Evolutionary conservation across 495 filamentous ascomycete genomes (phyloP).

Genomic region (Penicillium canescens): DNA sequence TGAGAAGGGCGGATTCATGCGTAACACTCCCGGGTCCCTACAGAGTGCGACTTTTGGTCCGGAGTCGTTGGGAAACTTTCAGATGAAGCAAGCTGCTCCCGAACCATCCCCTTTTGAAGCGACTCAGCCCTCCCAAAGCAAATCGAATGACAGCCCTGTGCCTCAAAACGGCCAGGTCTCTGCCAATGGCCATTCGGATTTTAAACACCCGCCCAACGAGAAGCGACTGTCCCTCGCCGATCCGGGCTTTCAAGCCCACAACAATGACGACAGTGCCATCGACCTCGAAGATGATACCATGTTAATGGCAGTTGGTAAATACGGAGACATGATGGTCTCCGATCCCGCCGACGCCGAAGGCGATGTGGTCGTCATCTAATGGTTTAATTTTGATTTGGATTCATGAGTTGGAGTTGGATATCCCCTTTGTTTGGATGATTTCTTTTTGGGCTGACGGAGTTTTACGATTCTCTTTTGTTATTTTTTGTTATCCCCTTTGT

Average conservation of each 20-base stretch:
- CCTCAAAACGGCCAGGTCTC: constrained; percentile 15
- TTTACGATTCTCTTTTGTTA: constrained; percentile 20
- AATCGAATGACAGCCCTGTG: constrained; percentile 8
- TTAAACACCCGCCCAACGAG: constrained; percentile 17
- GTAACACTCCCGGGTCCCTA: constrained; percentile 50
- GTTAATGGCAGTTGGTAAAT: constrained; percentile 50
- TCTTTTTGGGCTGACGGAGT: constrained; percentile 21
- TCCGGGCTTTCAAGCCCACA: constrained; percentile 33
- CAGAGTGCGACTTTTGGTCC: constrained; percentile 41
- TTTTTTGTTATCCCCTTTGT: constrained; percentile 5
- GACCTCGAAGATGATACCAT: constrained; percentile 49
- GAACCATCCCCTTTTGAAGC: constrained; percentile 12
- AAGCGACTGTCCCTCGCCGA: constrained; percentile 31
- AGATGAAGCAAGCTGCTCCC: constrained; percentile 19
- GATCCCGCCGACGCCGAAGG: constrained; percentile 50
- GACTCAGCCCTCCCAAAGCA: constrained; percentile 8
- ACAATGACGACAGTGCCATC: constrained; percentile 51
- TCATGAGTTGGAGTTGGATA: constrained; percentile 25
- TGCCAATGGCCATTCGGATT: constrained; percentile 15
- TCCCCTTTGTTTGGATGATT: constrained; percentile 17
- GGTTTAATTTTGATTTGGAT: constrained; percentile 15
- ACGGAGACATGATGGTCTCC: constrained; percentile 50
- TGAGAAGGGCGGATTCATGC: constrained; percentile 89
- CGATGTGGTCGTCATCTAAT: constrained; percentile 50
- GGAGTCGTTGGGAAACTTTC: constrained; percentile 27